A percentile compares a stretch with the other conserved stretches of the same genome.
These are phyloP conservation scores for Trichoderma erinaceum DNA, from an alignment of 495 filamentous ascomycete genomes.

Conservation along the genomic window DNA sequence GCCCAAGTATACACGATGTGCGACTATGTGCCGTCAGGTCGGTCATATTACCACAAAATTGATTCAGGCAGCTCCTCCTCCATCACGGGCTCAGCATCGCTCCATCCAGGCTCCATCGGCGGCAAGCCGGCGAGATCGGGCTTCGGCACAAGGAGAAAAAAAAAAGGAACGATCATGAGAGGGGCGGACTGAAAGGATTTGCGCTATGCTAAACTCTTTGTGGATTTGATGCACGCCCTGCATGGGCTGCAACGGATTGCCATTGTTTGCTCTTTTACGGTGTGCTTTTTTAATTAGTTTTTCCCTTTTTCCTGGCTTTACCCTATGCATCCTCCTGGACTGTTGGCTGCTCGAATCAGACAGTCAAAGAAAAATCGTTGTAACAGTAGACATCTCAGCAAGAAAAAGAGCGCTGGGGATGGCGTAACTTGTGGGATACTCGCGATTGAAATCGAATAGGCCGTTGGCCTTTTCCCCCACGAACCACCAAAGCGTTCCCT, in stretches of 20 bases:
- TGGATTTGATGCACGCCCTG: background rate
- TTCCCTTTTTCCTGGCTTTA: conserved; percentile 2
- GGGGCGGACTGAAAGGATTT: background rate
- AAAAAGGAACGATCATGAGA: background rate
- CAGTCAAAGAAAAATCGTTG: background rate
- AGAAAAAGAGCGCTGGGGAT: background rate
- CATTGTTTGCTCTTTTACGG: background rate
- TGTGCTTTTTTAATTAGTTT: background rate
- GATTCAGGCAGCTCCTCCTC: background rate
- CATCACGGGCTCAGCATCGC: background rate
- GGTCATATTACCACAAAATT: background rate
- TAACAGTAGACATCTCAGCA: background rate
- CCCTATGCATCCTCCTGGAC: background rate
- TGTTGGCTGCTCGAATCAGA: background rate
- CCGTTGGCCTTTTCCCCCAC: background rate
- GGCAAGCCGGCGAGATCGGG: background rate
- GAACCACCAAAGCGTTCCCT: background rate
- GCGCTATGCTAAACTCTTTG: background rate
- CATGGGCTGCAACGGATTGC: background rate
- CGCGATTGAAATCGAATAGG: background rate
- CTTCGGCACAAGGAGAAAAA: background rate
- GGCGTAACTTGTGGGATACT: background rate
- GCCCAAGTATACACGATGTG: background rate
- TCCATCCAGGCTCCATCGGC: background rate
- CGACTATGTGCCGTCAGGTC: background rate